Evolutionary conservation across 2,329 filamentous ascomycete genomes (phyloP).

Genomic region (Fusarium caatingaense): DNA sequence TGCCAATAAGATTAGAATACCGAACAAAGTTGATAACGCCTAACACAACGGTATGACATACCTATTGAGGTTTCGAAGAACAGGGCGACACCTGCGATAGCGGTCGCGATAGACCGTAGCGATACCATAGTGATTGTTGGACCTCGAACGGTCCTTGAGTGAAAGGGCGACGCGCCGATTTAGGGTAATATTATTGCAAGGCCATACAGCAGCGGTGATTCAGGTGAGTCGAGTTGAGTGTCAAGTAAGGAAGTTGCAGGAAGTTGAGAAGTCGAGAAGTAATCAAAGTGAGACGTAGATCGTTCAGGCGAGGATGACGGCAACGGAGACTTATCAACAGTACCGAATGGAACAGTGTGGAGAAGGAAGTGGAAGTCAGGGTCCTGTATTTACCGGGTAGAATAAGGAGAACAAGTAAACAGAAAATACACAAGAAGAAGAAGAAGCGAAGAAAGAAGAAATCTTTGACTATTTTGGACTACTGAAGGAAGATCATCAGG

Average conservation of each 20-base stretch:
- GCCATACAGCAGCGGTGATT: conserved; percentile 28
- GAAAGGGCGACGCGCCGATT: conserved; percentile 31
- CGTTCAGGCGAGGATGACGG: conserved; percentile 21
- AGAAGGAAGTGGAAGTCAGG: conserved; percentile 13
- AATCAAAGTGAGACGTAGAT: conserved; percentile 34
- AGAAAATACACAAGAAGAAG: conserved; percentile 5
- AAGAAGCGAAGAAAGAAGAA: not conserved
- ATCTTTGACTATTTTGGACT: conserved; percentile 1
- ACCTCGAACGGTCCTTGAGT: conserved; percentile 34
- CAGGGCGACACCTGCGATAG: conserved; percentile 48
- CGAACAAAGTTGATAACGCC: not conserved
- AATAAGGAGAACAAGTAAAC: not conserved
- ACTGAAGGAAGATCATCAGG: conserved; percentile 17
- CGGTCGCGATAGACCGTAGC: conserved; percentile 48
- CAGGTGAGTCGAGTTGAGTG: not conserved
- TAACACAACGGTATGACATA: conserved; percentile 32
- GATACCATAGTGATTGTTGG: conserved; percentile 49
- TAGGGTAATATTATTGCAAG: conserved; percentile 29
- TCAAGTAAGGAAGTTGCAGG: conserved; percentile 7
- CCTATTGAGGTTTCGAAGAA: conserved; percentile 49
- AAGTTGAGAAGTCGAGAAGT: not conserved
- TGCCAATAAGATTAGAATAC: conserved; percentile 34
- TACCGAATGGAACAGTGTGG: conserved; percentile 10
- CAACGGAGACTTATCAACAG: not conserved
- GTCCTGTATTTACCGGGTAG: conserved; percentile 8